phyloP scores from a whole-genome alignment of 73 alveolate species.

The Durusdinium trenchii region DNA sequence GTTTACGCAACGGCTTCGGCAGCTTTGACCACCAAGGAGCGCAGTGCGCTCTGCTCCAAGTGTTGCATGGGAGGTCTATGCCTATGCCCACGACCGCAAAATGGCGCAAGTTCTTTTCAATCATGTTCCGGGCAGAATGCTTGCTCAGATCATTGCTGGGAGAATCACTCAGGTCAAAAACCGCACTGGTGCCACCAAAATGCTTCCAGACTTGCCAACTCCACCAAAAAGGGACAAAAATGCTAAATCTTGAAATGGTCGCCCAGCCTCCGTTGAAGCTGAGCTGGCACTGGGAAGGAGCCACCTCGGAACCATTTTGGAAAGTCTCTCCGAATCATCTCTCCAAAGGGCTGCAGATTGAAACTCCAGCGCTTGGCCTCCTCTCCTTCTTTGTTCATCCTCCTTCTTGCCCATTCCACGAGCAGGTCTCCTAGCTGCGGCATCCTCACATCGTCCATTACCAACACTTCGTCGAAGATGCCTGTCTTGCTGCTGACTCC shows the following conservation, averaged over 20 bases:
- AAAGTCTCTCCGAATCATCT: background rate
- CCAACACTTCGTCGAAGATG: too few species aligned
- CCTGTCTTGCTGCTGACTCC: too few species aligned
- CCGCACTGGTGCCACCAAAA: background rate
- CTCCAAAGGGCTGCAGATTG: background rate
- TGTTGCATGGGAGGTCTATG: constrained; percentile 24
- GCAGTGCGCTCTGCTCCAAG: background rate
- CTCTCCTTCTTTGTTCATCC: too few species aligned
- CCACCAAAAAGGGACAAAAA: constrained; percentile 41
- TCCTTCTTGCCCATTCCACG: too few species aligned
- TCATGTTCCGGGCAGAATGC: background rate
- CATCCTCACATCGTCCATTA: too few species aligned
- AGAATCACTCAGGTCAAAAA: background rate
- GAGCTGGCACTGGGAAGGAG: background rate
- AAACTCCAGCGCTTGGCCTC: too few species aligned
- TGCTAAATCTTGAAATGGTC: too few species aligned
- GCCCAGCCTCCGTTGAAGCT: background rate
- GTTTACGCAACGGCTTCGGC: background rate
- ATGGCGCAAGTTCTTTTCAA: background rate
- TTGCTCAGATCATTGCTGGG: background rate
- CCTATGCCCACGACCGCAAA: background rate
- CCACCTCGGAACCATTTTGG: background rate
- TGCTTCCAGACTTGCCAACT: background rate
- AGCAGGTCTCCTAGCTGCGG: too few species aligned
- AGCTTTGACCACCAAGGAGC: background rate